Evolutionary conservation across 1,139 yeast genomes (phyloP), one percentile per base, ranked within the genome.

Genomic region (Waltiozyma sp.): DNA sequence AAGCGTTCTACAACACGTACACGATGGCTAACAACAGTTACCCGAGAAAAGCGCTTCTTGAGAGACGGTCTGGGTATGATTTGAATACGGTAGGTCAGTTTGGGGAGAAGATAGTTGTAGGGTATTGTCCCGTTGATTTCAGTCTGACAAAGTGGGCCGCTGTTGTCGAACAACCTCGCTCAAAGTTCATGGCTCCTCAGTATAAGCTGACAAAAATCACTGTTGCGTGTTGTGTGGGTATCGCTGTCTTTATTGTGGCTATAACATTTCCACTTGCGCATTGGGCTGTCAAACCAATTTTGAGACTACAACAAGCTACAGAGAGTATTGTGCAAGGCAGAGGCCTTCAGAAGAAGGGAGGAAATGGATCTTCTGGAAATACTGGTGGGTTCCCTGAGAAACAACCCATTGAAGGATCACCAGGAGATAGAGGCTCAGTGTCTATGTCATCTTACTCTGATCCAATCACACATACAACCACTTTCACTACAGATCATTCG

Each of bases 191-290:
- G 56, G 73, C 69, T 2, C 93, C 95, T 0, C 73, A 83, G 4
- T 62, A 69, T 24, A 72, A 70, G 47, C 64, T 88, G 40, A 71
- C 82, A 4, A 76, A 76, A 49, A 82, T 86, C 42, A 80, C 86
- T 45, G 73, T 82, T 41, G 95, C 93, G 2, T 80, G 85, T 1
- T 87, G 85, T 19, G 65, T 86, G 37, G 95, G 88, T 1, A 77
- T 86, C 28, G 89, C 94, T 2, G 86, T 69, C 0, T 75, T 84
- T 48, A 77, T 88, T 66, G 73, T 86, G 49, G 50, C 86, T 2
- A 63, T 84, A 18, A 86, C 96, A 1, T 75, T 88, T 58, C 88
- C 94, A 2, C 63, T 87, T 45, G 89, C 96, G 0, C 86, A 87
- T 44, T 80, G 79, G 69, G 89, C 91, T 37, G 91, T 88, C 4